phyloP scores from a whole-genome alignment of 225 moss, liverwort and hornwort species.

The Rhytidiadelphus loreus region DNA sequence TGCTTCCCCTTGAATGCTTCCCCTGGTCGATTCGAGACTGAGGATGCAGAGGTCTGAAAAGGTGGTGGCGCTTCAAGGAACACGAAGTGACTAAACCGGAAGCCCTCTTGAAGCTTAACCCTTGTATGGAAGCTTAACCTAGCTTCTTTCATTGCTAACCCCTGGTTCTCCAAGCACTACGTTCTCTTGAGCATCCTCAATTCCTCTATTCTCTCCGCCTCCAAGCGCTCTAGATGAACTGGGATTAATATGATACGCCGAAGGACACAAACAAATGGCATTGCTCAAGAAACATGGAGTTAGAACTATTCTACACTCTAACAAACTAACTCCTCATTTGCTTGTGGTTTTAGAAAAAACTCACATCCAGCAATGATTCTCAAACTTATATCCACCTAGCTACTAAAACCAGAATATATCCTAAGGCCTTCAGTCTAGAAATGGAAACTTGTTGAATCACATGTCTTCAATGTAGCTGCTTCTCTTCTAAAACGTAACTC shows the following conservation, averaged over 20 bases:
- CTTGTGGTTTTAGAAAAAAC: not conserved
- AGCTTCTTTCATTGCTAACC: not conserved
- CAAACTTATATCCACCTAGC: not conserved
- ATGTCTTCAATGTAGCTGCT: not conserved
- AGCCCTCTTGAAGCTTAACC: not conserved
- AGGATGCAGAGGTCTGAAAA: slow-evolving; percentile 16
- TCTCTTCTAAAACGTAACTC: not conserved
- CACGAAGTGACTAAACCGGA: not conserved
- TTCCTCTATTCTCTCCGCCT: not conserved
- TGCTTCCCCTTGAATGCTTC: not conserved
- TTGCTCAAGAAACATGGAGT: not conserved
- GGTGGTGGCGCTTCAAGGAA: slow-evolving; percentile 25
- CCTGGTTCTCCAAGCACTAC: not conserved
- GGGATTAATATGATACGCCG: not conserved
- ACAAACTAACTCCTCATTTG: not conserved
- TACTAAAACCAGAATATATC: not conserved
- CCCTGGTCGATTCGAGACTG: not conserved
- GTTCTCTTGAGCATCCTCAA: not conserved
- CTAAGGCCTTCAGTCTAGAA: not conserved
- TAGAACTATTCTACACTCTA: not conserved
- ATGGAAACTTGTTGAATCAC: not conserved
- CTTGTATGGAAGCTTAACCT: not conserved
- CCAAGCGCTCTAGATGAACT: not conserved
- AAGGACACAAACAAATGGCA: not conserved
- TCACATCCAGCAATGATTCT: not conserved